Evolutionary conservation across 164 flowering plant species (phyloP).

Genomic region (Cinnamomum micranthum): DNA sequence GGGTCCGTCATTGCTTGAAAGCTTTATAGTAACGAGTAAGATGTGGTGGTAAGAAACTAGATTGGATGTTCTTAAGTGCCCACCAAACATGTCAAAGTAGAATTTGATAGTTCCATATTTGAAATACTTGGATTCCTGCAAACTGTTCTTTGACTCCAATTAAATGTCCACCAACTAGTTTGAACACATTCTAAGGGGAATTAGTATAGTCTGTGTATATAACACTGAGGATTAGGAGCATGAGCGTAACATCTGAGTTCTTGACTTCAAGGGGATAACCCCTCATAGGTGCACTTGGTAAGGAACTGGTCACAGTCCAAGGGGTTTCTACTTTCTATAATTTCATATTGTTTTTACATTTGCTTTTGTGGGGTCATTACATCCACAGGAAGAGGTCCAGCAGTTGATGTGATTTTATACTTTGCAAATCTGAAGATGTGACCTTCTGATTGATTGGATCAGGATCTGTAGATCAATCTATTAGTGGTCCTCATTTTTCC

Average conservation of each 20-base stretch:
- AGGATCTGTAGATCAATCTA: neutral
- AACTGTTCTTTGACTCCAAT: neutral
- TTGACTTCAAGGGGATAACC: neutral
- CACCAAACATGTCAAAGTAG: neutral
- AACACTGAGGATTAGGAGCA: neutral
- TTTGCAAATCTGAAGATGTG: too few species aligned
- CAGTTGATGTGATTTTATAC: too few species aligned
- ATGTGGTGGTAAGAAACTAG: neutral
- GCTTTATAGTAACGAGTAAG: neutral
- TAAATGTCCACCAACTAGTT: neutral
- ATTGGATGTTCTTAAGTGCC: neutral
- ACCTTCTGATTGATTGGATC: too few species aligned
- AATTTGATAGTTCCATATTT: neutral
- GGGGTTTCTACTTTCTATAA: neutral
- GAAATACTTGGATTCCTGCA: neutral
- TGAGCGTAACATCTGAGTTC: neutral
- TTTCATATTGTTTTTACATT: neutral
- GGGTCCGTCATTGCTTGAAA: neutral
- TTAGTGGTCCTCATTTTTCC: neutral
- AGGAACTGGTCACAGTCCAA: neutral
- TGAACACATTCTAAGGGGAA: too few species aligned
- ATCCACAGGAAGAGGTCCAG: too few species aligned
- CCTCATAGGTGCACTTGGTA: neutral
- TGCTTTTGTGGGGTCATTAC: too few species aligned
- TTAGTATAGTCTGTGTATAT: neutral